Evolutionary conservation across 192 early-diverging fungal genomes (phyloP), one percentile per base, ranked within the genome.

Genomic region (Podila verticillata): DNA sequence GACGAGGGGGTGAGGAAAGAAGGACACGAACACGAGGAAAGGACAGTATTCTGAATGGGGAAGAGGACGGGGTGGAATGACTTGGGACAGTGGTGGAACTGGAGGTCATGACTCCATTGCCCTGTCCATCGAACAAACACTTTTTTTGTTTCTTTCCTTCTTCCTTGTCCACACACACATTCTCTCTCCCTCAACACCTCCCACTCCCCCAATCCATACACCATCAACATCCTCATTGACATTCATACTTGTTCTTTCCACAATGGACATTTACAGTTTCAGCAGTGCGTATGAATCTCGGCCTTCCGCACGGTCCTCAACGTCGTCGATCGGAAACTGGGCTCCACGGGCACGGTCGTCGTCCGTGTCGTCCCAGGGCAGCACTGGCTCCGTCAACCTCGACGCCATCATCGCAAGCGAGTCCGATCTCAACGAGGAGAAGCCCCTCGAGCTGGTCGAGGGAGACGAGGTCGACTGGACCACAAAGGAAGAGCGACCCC

Each of bases 351-450:
- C 68, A 66, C 75, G 75, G 44, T 72, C 75, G 17, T 61, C 75
- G 10, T 79, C 75, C 0, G 69, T 71, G 31, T 66, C 63, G 20
- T 79, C 75, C 3, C 68, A 79, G 5, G 65, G 63, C 2, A 79
- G 75, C 39, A 79, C 61, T 29, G 75, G 54, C 54, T 79, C 75
- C 13, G 75, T 79, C 22, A 79, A 79, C 69, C 60, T 79, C 7
- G 75, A 79, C 15, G 75, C 75, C 17, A 68, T 79, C 65, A 79
- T 79, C 17, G 75, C 75, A n/a, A 61, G 51, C 24, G 75, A 68
- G 31, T 72, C 75, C 10, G 75, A 79, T 30, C 65, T 79, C 60
- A 79, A 79, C 54, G 75, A 79, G 17, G 75, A 79, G 31, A 48
- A 68, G 48, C 69, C 60, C 17, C 68, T 79, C 3, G 75, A 79